phyloP scores from a whole-genome alignment of 495 filamentous ascomycete species.

The Trichoderma virens region DNA sequence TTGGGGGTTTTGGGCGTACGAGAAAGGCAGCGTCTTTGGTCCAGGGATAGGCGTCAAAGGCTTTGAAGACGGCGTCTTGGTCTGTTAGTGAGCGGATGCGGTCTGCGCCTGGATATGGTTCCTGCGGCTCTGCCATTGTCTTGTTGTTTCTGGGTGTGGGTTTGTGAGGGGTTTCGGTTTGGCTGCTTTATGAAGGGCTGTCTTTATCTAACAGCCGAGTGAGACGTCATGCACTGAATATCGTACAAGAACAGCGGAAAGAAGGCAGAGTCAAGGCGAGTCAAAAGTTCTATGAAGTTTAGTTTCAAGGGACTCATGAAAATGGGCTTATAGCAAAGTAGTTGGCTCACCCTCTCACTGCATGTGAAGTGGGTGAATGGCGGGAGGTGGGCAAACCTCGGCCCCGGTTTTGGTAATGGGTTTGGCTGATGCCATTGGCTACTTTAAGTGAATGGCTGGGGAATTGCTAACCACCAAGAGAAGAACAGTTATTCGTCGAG shows the following conservation, averaged over 20 bases:
- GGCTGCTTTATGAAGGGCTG: neutral
- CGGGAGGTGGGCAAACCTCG: neutral
- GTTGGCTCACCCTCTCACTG: too few species aligned
- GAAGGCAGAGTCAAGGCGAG: neutral
- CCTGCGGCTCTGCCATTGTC: neutral
- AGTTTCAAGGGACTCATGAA: neutral
- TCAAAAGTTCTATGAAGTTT: neutral
- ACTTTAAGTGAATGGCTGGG: neutral
- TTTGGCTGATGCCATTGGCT: neutral
- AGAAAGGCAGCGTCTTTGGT: constrained; percentile 9
- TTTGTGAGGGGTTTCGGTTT: neutral
- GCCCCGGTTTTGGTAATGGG: neutral
- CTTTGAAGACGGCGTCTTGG: constrained; percentile 11
- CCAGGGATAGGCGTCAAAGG: constrained; percentile 14
- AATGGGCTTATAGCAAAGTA: too few species aligned
- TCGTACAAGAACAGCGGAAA: neutral
- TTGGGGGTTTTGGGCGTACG: neutral
- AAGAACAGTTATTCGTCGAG: too few species aligned
- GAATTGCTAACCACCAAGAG: too few species aligned
- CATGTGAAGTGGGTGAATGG: constrained; percentile 5
- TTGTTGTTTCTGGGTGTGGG: neutral
- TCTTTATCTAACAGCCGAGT: too few species aligned
- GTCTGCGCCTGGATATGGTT: neutral
- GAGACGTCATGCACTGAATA: neutral
- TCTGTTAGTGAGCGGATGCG: constrained; percentile 11